Conservation (phyloP, 2,329 filamentous ascomycete genomes). For the Botrytis galanthina region DNA sequence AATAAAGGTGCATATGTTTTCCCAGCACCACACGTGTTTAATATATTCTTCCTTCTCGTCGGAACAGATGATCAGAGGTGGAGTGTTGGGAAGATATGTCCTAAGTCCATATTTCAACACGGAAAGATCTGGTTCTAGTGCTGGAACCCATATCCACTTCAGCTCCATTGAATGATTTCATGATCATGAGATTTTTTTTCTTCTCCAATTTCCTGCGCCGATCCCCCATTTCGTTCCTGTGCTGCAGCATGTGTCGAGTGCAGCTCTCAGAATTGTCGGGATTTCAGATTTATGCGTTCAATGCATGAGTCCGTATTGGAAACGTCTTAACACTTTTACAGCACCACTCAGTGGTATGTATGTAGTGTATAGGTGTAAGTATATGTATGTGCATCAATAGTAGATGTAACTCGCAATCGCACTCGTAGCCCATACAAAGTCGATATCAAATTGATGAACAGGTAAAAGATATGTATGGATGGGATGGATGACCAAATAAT, state of each 20-base stretch:
- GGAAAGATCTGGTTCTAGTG: not conserved
- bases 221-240: not conserved
- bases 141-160: constrained; percentile 1
- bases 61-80: not conserved
- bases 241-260: not conserved
- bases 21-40: not conserved
- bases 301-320: constrained; percentile 2
- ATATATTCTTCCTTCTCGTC: not conserved
- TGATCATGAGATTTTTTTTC: not conserved
- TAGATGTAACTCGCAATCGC: not conserved
- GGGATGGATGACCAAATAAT: not conserved
- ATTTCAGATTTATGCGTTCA: not conserved
- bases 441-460: not conserved
- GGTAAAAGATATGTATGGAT: not conserved
- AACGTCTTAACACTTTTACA: not conserved
- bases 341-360: not conserved
- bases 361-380: no score
- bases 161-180: constrained; percentile 1
- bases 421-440: not conserved
- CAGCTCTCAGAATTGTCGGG: not conserved
- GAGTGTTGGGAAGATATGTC: not conserved
- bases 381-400: not conserved
- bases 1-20: not conserved
- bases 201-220: not conserved
- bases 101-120: not conserved